Percentiles rank a stretch among this genome's conserved stretches.
These are phyloP conservation scores for Haematococcus lacustris DNA, from an alignment of 139 green algal species.

Conservation along the genomic window DNA sequence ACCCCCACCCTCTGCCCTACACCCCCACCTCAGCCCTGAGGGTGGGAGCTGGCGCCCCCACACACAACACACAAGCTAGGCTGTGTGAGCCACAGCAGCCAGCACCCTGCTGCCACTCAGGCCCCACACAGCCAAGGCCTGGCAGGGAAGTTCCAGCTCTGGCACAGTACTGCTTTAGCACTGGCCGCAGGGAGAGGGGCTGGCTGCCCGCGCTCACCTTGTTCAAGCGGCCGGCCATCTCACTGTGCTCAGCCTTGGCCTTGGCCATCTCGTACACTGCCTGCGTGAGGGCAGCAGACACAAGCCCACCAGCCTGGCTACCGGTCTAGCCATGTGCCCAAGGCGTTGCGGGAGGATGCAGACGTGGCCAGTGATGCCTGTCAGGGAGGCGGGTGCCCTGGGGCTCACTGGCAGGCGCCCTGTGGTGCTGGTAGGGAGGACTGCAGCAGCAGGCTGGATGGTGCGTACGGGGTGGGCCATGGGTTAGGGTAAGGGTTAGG, in stretches of 20 bases:
- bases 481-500: too few species aligned
- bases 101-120: neutral
- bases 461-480: neutral
- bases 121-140: neutral
- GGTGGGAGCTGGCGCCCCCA: neutral
- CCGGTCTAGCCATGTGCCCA: neutral
- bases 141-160: neutral
- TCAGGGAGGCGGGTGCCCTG: neutral
- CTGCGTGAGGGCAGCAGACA: neutral
- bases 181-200: too few species aligned
- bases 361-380: neutral
- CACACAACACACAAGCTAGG: neutral
- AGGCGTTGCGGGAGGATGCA: too few species aligned
- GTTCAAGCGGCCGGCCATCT: constrained; percentile 19
- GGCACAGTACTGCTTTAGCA: too few species aligned
- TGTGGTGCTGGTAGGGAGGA: neutral
- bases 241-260: constrained; percentile 22
- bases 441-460: neutral
- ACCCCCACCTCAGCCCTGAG: too few species aligned
- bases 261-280: constrained; percentile 27
- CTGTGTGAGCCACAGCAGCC: neutral
- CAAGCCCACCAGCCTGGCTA: neutral
- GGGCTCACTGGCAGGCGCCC: neutral
- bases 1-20: too few species aligned
- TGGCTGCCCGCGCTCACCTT: neutral